Evolutionary conservation across 176 grass and related monocot species (phyloP), one percentile per base, ranked within the genome.

Genomic region (Musa troglodytarum): DNA sequence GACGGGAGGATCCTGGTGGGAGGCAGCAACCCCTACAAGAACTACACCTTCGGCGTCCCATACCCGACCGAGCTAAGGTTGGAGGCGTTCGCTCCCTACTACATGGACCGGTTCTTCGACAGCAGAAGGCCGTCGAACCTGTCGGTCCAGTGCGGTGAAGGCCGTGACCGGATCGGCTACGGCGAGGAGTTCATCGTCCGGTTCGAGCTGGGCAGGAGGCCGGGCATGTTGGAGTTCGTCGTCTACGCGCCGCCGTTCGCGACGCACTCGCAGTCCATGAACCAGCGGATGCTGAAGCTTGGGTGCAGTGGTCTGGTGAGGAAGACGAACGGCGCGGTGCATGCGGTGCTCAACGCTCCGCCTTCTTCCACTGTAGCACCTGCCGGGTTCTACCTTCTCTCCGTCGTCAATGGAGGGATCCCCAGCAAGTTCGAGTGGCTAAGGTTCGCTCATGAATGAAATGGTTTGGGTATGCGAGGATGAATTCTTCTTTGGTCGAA

Each of bases 191-290:
- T 86, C 9, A 1, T 53, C 3, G 55, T 86, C 29, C 12, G 61
- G 73, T 86, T 81, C 54, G 34, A 80, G 51, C 24, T 59, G 2
- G 43, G 52, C 11, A 24, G 25, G 78, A 77, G 12, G 73, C 15
- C 55, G 50, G 55, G 6, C 57, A 20, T 77, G 66, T 73, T 86
- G 34, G 53, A 2, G 74, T 65, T 86, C 54, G 52, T 56, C 19
- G 69, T 67, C 25, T 66, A 65, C 17, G 74, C 78, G 17, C 83
- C 83, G n/a, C 64, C 74, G 12, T 86, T 86, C 63, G 63, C 79
- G 2, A 86, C 83, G 34, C 83, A 81, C 80, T 86, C 83, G 22
- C 77, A 78, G 63, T 81, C 83, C 10, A 86, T 81, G 83, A 81
- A 43, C 76, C 83, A 86, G 74, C 77, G 79, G 71, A 51, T 78